These are phyloP conservation scores for Fusarium sp. DNA, from an alignment of 2,329 filamentous ascomycete genomes.

Conservation along the genomic window DNA sequence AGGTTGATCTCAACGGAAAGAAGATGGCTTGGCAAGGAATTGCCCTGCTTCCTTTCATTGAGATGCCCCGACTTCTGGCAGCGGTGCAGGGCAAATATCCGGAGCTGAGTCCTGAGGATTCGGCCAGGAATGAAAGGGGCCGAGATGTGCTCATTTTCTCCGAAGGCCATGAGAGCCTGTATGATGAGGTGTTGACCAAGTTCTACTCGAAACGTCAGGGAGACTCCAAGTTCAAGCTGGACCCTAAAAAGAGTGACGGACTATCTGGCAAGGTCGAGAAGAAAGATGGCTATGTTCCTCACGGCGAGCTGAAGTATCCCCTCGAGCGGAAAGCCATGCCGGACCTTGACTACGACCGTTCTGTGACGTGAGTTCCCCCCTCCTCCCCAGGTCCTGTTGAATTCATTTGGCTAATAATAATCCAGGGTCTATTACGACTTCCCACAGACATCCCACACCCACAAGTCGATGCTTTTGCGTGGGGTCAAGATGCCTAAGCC, in stretches of 20 bases:
- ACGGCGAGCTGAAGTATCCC: conserved; percentile 83
- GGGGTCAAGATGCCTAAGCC: conserved; percentile 80
- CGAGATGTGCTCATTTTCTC: conserved; percentile 87
- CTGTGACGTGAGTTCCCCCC: conserved; percentile 75
- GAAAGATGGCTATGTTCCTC: conserved; percentile 85
- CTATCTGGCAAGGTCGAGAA: conserved; percentile 85
- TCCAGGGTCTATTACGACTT: conserved; percentile 86
- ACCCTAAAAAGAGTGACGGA: conserved; percentile 80
- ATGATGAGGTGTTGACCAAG: conserved; percentile 83
- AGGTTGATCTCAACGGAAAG: conserved; percentile 94
- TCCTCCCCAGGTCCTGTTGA: not conserved
- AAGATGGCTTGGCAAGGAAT: conserved; percentile 99
- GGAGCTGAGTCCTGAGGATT: conserved; percentile 80
- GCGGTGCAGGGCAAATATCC: conserved; percentile 89
- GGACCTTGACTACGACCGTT: conserved; percentile 85
- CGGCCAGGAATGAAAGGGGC: conserved; percentile 81
- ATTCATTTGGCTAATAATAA: conserved; percentile 44
- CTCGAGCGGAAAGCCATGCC: conserved; percentile 79
- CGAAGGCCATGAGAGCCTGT: conserved; percentile 81
- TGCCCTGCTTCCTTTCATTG: conserved; percentile 93
- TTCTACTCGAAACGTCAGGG: conserved; percentile 94
- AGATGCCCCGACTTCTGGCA: conserved; percentile 84
- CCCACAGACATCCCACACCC: conserved; percentile 76
- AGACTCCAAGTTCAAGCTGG: conserved; percentile 74
- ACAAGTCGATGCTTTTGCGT: conserved; percentile 94